These are phyloP conservation scores for Fraxinus dipetala DNA, from an alignment of 305 asterid species.

Conservation along the genomic window DNA sequence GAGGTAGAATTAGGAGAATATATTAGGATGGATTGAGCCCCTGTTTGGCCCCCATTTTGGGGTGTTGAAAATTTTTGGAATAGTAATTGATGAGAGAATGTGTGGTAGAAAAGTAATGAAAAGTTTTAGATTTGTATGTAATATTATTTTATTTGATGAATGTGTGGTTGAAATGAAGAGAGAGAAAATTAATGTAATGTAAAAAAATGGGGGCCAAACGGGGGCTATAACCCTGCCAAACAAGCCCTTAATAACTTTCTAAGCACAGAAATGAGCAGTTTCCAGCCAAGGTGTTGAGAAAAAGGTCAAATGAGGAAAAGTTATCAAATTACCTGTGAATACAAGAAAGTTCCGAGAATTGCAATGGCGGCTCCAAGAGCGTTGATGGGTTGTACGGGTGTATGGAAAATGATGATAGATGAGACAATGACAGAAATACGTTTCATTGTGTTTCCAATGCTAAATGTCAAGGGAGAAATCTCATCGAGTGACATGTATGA, in stretches of 20 bases:
- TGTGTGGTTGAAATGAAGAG: too few relatives aligned
- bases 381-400: constrained; percentile 84
- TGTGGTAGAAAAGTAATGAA: too few relatives aligned
- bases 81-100: too few relatives aligned
- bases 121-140: too few relatives aligned
- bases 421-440: constrained; percentile 94
- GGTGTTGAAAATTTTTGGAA: too few relatives aligned
- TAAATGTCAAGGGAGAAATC: constrained; percentile 92
- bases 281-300: neutral
- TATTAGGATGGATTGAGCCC: neutral
- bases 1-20: neutral
- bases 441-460: constrained; percentile 95
- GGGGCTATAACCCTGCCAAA: too few relatives aligned
- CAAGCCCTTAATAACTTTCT: too few relatives aligned
- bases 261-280: constrained; percentile 8
- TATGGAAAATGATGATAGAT: constrained; percentile 83
- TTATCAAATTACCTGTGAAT: constrained; percentile 68
- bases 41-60: too few relatives aligned
- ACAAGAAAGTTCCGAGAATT: constrained; percentile 82
- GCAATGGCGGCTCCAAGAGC: constrained; percentile 98
- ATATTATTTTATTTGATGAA: too few relatives aligned
- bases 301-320: constrained; percentile 14
- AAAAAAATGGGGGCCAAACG: too few relatives aligned
- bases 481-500: constrained; percentile 94
- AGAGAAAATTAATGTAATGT: too few relatives aligned